These are phyloP conservation scores for Articulospora tetracladia DNA, from an alignment of 495 filamentous ascomycete genomes.

Conservation along the genomic window DNA sequence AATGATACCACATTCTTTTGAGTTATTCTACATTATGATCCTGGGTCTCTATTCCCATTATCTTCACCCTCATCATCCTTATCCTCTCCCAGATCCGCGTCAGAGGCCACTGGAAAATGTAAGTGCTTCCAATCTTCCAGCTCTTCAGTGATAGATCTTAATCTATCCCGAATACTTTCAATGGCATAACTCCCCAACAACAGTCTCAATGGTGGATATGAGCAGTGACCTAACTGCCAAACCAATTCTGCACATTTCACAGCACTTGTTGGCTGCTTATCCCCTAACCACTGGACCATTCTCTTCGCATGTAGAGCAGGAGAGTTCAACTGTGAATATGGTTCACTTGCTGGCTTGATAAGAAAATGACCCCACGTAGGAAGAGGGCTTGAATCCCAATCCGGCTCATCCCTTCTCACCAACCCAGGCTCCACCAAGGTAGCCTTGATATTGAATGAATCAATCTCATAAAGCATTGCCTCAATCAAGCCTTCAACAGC, in stretches of 20 bases:
- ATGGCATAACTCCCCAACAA: conserved; percentile 90
- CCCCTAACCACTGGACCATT: conserved; percentile 93
- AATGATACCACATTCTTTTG: conserved; percentile 22
- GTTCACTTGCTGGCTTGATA: conserved; percentile 78
- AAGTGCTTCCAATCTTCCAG: conserved; percentile 88
- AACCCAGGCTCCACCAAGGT: conserved; percentile 91
- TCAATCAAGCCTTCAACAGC: conserved; percentile 94
- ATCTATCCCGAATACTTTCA: conserved; percentile 85
- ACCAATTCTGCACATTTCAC: conserved; percentile 93
- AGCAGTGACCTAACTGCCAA: conserved; percentile 94
- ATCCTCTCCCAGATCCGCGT: conserved; percentile 28
- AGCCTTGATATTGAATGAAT: conserved; percentile 85
- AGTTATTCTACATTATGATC: not conserved
- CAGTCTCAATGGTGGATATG: conserved; percentile 79
- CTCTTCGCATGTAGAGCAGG: conserved; percentile 87
- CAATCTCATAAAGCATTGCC: conserved; percentile 91
- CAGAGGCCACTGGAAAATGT: conserved; percentile 47
- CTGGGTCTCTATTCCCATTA: conserved; percentile 10
- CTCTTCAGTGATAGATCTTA: conserved; percentile 90
- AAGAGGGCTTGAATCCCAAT: conserved; percentile 44
- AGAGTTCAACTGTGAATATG: conserved; percentile 70
- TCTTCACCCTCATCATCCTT: conserved; percentile 26
- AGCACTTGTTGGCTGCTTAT: conserved; percentile 86
- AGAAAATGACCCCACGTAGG: conserved; percentile 88
- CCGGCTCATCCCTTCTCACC: conserved; percentile 69